Evolutionary conservation across 108 stramenopile genomes (phyloP), one percentile per base, ranked within the genome.

Genomic region (Pseudonitzschia pungens): DNA sequence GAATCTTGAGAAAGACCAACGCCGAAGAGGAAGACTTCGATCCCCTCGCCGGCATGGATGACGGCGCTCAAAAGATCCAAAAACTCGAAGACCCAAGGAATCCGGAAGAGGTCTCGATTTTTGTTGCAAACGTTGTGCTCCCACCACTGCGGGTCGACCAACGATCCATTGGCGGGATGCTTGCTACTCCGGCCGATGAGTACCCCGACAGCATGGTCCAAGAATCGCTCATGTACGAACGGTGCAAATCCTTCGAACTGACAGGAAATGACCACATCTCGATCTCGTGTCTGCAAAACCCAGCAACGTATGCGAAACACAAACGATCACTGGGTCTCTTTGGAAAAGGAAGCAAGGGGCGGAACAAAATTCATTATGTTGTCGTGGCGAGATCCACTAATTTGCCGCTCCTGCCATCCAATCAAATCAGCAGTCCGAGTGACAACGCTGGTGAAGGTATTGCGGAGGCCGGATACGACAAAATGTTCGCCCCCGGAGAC

Each of bases 331-430:
- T 87, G 58, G 82, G 83, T 40, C 64, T 84, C 22, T 74, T 75
- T 56, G 79, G 74, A 22, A 75, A 75, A 52, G 82, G 84, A 2
- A 83, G 80, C 65, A 84, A 89, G 52, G 80, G 79, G 21, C 64
- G 87, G 18, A 87, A 91, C 59, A 93, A 93, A 55, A 53, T 88
- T 36, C 73, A 86, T 33, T 93, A 88, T 43, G 82, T 91, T 14
- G 68, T 90, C n/a, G 60, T 91, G 21, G 82, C 89, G 24, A 74
- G 92, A 28, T 86, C 84, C 20, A 91, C 92, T 33, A 93, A 93
- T 65, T 74, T 80, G 9, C 88, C 89, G 5, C 63, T 93, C 55
- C 59, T 84, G 11, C 28, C 77, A 68, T 54, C 48, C 41, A 69
- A 56, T 73, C 45, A 66, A 60, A 28, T 32, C 52, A 50, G 69